A percentile compares a stretch with the other conserved stretches of the same genome.
Evolutionary conservation across 345 rosid species (phyloP).

Genomic region (Balakata baccata): DNA sequence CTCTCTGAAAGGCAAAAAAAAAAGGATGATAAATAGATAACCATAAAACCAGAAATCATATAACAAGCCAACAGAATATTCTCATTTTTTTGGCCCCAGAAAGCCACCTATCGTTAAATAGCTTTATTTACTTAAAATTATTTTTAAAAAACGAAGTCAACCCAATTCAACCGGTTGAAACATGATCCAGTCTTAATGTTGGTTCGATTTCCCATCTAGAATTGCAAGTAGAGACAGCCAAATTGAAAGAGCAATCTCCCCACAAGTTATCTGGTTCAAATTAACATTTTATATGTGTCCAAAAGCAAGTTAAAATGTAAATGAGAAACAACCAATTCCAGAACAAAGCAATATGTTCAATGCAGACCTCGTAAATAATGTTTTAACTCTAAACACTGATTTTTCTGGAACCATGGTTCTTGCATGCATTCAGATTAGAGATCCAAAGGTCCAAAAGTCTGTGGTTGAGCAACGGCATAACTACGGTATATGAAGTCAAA

Average conservation of each 20-base stretch:
- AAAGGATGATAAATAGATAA: not conserved
- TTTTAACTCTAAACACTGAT: not conserved
- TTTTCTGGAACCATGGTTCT: not conserved
- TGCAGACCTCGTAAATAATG: not conserved
- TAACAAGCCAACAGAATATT: not conserved
- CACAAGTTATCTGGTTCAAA: not conserved
- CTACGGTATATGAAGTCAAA: not conserved
- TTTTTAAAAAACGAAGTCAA: too few relatives aligned
- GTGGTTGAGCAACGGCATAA: not conserved
- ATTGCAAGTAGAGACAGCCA: too few relatives aligned
- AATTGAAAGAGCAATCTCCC: not conserved
- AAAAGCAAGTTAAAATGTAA: not conserved
- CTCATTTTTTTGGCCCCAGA: not conserved
- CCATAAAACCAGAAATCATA: not conserved
- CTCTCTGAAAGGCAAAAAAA: conserved; percentile 43
- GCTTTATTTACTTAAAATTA: too few relatives aligned
- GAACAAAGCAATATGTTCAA: not conserved
- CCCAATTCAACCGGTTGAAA: too few relatives aligned
- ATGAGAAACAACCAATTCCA: not conserved
- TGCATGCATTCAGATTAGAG: not conserved
- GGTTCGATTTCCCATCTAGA: too few relatives aligned
- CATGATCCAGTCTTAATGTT: too few relatives aligned
- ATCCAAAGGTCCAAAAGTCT: not conserved
- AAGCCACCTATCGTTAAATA: too few relatives aligned
- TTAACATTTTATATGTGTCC: not conserved